Base-by-base conservation (phyloP, 2,329 filamentous ascomycete genomes). In the Aureobasidium sp. region DNA sequence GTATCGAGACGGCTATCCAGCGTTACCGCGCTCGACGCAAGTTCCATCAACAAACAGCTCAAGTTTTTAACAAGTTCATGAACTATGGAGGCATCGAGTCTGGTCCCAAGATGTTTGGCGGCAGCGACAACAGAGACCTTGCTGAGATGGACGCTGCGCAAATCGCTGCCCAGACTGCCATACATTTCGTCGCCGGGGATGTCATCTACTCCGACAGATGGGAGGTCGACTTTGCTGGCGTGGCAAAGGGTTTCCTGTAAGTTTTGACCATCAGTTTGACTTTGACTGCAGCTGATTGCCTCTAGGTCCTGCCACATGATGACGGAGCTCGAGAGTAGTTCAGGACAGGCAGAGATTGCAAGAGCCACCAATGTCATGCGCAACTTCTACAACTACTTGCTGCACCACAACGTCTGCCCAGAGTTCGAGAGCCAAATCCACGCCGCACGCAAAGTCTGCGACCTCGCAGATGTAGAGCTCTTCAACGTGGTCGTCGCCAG, bases 381-480 rank as follows among this genome's bases (percentile, higher is more conserved):
- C 63, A 96, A 94, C 70, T 97, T 97, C 70, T 83, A 96, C 65
- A 89, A 90, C 66, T 99, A 97, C 67, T 79, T 97, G 0, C 79
- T 92, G 10, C 83, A 88, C 63, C 92, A 97, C 69, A 83, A 89
- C 41, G 93, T 95, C 16, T 96, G 91, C 68, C 87, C 89, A 0
- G 94, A 97, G 72, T 89, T 92, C 70, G 78, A 74, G 0, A 77
- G 81, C 0, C 83, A 93, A 65, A 79, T 97, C 62, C 75, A 82
- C 16, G 77, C 80, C 0, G 91, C 92, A 0, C 78, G 87, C 8
- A 72, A 72, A 1, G 72, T 93, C 32, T 96, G 91, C 68, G 81
- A 85, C 25, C 70, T 79, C 14, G 90, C 89, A 1, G 79, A 84
- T 3, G 69, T 76, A 1, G 90, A 97, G 73, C 79, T 94, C 39